Conservation (phyloP, 2,329 filamentous ascomycete genomes). For the Ascochyta pisi region DNA sequence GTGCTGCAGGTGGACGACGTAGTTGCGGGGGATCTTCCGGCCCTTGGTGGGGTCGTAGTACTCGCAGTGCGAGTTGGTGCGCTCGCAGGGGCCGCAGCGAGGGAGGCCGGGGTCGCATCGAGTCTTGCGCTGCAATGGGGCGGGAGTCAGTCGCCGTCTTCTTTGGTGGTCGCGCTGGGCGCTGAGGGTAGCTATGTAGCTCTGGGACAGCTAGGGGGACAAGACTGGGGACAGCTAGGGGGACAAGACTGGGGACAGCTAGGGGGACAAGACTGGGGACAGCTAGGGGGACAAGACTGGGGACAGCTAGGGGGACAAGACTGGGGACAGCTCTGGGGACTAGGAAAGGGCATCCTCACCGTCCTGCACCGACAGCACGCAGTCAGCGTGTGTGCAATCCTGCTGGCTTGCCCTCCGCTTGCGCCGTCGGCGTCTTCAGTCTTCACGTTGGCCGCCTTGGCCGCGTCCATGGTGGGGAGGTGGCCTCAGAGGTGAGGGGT, state of each 20-base stretch:
- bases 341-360: slow-evolving; percentile 56
- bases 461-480: slow-evolving; percentile 31
- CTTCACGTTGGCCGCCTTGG: slow-evolving; percentile 26
- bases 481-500: slow-evolving; percentile 16
- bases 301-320: too few species aligned
- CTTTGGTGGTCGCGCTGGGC: not conserved
- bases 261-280: too few species aligned
- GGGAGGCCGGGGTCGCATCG: slow-evolving; percentile 93
- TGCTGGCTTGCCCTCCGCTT: slow-evolving; percentile 53
- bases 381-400: slow-evolving; percentile 79
- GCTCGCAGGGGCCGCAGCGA: slow-evolving; percentile 89
- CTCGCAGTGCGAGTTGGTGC: slow-evolving; percentile 89
- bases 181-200: too few species aligned
- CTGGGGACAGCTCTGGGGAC: not conserved
- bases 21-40: slow-evolving; percentile 84
- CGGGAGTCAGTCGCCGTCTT: slow-evolving; percentile 17
- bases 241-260: too few species aligned
- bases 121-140: slow-evolving; percentile 77
- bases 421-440: slow-evolving; percentile 33
- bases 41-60: slow-evolving; percentile 92
- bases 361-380: slow-evolving; percentile 82
- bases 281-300: too few species aligned
- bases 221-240: too few species aligned
- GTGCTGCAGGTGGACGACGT: slow-evolving; percentile 90
- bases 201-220: too few species aligned